Conservation (phyloP, 331 rosid species). For the Quercus lobata region DNA sequence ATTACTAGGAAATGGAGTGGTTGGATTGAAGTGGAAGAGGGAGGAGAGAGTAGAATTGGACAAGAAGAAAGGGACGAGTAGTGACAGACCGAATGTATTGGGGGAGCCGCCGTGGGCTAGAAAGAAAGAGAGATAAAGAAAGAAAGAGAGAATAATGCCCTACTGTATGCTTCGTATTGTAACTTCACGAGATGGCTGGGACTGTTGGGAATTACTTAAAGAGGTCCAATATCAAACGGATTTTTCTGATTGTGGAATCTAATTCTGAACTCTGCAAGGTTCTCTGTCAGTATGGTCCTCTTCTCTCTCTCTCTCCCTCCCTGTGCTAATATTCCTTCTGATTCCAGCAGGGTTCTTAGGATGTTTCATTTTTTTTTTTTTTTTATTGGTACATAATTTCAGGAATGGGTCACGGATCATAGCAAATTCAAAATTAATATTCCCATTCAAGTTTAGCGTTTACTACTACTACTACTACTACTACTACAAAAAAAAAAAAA, state of each 20-base stretch:
- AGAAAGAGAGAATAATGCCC: neutral
- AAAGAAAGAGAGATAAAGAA: neutral
- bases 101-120: slow-evolving; percentile 20
- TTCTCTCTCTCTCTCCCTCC: slow-evolving; percentile 15
- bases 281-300: slow-evolving; percentile 25
- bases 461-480: too few relatives aligned
- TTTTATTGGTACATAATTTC: neutral
- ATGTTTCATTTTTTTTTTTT: slow-evolving; percentile 20
- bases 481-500: neutral
- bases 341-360: slow-evolving; percentile 21
- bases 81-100: slow-evolving; percentile 22
- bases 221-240: slow-evolving; percentile 7
- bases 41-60: neutral
- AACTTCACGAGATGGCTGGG: slow-evolving; percentile 7
- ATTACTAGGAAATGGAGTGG: neutral
- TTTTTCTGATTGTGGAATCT: slow-evolving; percentile 50
- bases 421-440: neutral
- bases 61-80: slow-evolving; percentile 17
- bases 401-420: slow-evolving; percentile 21
- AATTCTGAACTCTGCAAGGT: slow-evolving; percentile 38
- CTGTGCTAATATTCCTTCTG: slow-evolving; percentile 34
- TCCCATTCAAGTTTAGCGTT: neutral
- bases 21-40: neutral
- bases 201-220: slow-evolving; percentile 1
- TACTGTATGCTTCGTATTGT: neutral